A percentile compares a stretch with the other conserved stretches of the same genome.
Conservation (phyloP, 139 green algal species). For the Nannochloris sp. region DNA sequence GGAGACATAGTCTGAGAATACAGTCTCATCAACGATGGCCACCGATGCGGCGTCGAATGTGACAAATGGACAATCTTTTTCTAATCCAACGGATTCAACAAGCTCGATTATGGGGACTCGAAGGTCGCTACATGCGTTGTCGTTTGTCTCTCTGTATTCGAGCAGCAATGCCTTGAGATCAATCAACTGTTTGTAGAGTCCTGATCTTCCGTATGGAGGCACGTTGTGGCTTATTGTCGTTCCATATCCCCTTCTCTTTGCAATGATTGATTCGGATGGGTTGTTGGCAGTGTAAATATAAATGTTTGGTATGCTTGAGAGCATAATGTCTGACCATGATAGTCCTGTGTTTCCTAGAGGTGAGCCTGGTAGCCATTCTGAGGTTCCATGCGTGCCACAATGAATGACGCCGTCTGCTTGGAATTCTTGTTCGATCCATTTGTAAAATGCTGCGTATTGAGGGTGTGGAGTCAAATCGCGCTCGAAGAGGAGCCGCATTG, state of each 20-base stretch:
- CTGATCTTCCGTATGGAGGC: constrained; percentile 82
- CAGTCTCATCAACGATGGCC: constrained; percentile 20
- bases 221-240: constrained; percentile 95
- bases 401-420: constrained; percentile 84
- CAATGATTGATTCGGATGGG: constrained; percentile 86
- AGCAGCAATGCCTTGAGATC: constrained; percentile 65
- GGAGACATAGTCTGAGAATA: constrained; percentile 61
- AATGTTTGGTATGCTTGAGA: constrained; percentile 83
- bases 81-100: constrained; percentile 35
- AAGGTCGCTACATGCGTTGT: constrained; percentile 20
- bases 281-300: constrained; percentile 94
- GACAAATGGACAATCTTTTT: constrained; percentile 62
- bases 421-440: constrained; percentile 68
- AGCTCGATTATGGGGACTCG: constrained; percentile 47
- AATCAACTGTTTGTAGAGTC: constrained; percentile 95
- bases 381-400: constrained; percentile 97
- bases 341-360: constrained; percentile 79
- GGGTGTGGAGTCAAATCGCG: constrained; percentile 96
- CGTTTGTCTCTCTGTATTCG: constrained; percentile 67
- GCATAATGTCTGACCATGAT: constrained; percentile 67
- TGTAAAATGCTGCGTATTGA: constrained; percentile 93
- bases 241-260: constrained; percentile 91
- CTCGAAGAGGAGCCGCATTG: constrained; percentile 97
- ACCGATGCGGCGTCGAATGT: constrained; percentile 3
- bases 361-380: constrained; percentile 91